These are phyloP conservation scores for Solanum lycopersicoides DNA, from an alignment of 257 asterid genomes.

Conservation along the genomic window DNA sequence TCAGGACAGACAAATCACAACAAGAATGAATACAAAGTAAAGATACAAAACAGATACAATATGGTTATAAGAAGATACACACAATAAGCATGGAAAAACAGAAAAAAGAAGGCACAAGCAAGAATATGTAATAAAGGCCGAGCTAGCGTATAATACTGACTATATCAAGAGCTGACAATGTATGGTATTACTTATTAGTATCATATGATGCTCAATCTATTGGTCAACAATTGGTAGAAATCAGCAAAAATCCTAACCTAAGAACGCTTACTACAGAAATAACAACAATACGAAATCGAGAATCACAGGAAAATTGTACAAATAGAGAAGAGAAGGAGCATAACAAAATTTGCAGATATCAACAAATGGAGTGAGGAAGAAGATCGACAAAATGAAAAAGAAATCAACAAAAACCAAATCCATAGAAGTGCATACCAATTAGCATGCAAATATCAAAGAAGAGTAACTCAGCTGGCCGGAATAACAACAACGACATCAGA, in stretches of 20 bases:
- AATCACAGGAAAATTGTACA: background rate
- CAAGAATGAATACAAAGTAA: background rate
- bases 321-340: background rate
- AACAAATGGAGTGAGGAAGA: background rate
- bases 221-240: background rate
- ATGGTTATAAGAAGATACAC: background rate
- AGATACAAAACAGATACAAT: background rate
- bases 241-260: background rate
- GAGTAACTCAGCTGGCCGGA: background rate
- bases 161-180: background rate
- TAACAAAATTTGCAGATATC: background rate
- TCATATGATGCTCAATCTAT: background rate
- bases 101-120: background rate
- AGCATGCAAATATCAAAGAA: background rate
- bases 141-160: background rate
- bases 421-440: background rate
- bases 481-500: background rate
- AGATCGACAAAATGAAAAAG: background rate
- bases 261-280: no score
- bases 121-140: background rate
- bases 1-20: background rate
- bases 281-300: background rate
- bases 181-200: background rate
- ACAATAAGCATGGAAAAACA: background rate
- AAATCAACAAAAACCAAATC: background rate